A percentile compares a stretch with the other conserved stretches of the same genome.
Conservation (phyloP, 2,329 filamentous ascomycete genomes). For the Chrysosporium queenslandicum region DNA sequence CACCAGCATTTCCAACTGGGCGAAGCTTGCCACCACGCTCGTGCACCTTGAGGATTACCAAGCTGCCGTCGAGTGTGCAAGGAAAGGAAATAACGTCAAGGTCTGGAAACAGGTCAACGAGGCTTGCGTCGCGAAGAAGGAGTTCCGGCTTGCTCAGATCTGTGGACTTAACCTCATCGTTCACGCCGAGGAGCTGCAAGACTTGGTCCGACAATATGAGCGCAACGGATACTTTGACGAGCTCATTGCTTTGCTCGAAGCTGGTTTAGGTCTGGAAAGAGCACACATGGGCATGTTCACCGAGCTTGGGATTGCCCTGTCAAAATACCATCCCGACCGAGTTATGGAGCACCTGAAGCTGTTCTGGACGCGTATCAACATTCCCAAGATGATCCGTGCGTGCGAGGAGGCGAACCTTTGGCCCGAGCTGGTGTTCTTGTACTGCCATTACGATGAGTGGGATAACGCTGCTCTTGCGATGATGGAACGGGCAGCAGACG, state of each 20-base stretch:
- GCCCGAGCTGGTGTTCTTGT: conserved; percentile 96
- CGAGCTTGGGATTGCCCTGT: conserved; percentile 77
- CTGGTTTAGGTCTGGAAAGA: conserved; percentile 83
- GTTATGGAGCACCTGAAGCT: conserved; percentile 98
- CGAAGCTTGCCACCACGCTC: conserved; percentile 91
- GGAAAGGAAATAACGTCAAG: conserved; percentile 98
- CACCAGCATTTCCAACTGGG: conserved; percentile 98
- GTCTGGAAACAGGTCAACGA: conserved; percentile 99
- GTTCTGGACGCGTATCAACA: conserved; percentile 97
- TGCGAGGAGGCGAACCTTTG: conserved; percentile 92
- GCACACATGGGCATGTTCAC: conserved; percentile 98
- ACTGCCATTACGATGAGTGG: conserved; percentile 96
- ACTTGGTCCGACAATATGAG: conserved; percentile 94
- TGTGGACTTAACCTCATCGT: conserved; percentile 97
- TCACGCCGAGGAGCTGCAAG: conserved; percentile 87
- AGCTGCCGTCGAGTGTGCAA: conserved; percentile 90
- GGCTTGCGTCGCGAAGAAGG: conserved; percentile 93
- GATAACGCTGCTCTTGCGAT: conserved; percentile 95
- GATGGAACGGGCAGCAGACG: conserved; percentile 94
- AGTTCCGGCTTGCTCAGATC: conserved; percentile 97
- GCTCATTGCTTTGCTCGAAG: conserved; percentile 86
- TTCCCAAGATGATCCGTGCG: conserved; percentile 89
- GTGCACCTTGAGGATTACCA: conserved; percentile 98
- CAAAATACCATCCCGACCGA: conserved; percentile 88
- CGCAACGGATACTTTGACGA: conserved; percentile 96